Conservation (phyloP, 2,329 filamentous ascomycete genomes). For the Phoma sp. region DNA sequence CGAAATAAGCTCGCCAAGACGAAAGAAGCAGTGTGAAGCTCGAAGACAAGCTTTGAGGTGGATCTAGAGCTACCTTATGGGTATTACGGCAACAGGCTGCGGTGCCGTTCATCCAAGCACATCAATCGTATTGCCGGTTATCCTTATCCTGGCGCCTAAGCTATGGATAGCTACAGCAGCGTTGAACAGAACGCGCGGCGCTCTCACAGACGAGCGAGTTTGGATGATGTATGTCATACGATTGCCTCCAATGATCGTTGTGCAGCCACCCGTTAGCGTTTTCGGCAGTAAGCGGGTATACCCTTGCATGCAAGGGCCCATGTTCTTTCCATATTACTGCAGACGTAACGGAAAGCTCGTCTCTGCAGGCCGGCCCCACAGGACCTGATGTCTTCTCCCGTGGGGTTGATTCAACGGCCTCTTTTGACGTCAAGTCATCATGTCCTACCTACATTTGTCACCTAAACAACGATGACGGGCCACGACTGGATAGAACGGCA, state of each 20-base stretch:
- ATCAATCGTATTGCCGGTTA: not conserved
- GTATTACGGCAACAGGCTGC: conserved; percentile 3
- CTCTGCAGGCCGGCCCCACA: not conserved
- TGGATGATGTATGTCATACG: not conserved
- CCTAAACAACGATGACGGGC: not conserved
- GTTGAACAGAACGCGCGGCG: conserved; percentile 5
- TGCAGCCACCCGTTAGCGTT: conserved; percentile 4
- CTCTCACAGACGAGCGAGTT: not conserved
- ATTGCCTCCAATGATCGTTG: not conserved
- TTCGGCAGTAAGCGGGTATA: conserved; percentile 9
- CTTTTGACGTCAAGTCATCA: conserved; percentile 5
- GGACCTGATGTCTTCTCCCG: not conserved
- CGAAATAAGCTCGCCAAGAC: conserved; percentile 7
- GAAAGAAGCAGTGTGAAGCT: conserved; percentile 5
- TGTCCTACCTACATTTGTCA: not conserved
- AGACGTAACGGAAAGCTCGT: not conserved
- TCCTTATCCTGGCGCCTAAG: not conserved
- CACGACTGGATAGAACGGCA: conserved; percentile 6
- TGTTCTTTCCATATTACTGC: not conserved
- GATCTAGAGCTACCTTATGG: not conserved
- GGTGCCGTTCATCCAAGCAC: not conserved
- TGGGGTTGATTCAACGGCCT: not conserved
- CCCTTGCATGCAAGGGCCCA: conserved; percentile 4
- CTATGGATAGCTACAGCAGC: not conserved
- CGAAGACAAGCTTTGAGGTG: conserved; percentile 7